Conservation (phyloP, 495 filamentous ascomycete species). For the Tuber indicum region DNA sequence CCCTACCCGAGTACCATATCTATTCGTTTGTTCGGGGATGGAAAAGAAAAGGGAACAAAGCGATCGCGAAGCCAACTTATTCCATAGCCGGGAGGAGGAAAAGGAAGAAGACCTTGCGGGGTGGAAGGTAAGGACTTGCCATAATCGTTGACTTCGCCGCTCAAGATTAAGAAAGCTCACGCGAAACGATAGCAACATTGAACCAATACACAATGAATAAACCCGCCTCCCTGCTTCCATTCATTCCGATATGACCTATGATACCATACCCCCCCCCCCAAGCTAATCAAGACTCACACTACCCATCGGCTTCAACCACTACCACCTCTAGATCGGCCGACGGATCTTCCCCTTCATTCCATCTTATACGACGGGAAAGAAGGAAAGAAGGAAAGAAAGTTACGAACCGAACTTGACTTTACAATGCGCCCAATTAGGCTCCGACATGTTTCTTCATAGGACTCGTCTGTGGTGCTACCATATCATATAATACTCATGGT, state of each 20-base stretch:
- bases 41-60: not conserved
- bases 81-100: not conserved
- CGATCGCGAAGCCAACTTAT: not conserved
- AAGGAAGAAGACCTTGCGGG: not conserved
- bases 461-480: not conserved
- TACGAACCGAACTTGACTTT: not conserved
- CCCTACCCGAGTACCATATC: not conserved
- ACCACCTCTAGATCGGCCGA: not conserved
- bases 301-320: not conserved
- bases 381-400: not conserved
- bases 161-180: not conserved
- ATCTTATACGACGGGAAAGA: not conserved
- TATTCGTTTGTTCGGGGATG: not conserved
- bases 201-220: not conserved
- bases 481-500: not conserved
- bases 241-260: not conserved
- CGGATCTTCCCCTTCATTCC: not conserved
- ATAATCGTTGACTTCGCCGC: not conserved
- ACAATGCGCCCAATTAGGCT: not conserved
- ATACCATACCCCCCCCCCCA: not conserved
- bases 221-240: not conserved
- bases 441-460: slow-evolving; percentile 1
- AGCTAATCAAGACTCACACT: not conserved
- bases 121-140: not conserved
- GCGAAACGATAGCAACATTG: not conserved